These are phyloP conservation scores for Termitomyces sp. DNA, from an alignment of 1,284 basidiomycete species.

Conservation along the genomic window DNA sequence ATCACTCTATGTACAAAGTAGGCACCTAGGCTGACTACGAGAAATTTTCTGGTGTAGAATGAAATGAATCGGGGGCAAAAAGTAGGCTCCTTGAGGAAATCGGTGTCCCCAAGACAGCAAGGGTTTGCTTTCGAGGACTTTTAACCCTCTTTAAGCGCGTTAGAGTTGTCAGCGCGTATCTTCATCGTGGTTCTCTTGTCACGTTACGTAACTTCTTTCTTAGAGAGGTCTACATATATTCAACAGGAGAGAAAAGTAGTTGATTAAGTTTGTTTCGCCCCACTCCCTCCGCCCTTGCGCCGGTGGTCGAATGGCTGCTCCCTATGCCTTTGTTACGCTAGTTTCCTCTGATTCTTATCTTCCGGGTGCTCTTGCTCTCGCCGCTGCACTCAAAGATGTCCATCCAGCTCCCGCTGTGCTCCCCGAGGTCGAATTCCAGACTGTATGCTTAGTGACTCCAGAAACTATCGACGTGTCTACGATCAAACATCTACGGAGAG, in stretches of 20 bases:
- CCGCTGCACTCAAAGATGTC: slow-evolving; percentile 77
- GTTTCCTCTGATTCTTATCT: slow-evolving; percentile 89
- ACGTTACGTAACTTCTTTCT: slow-evolving; percentile 17
- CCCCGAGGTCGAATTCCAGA: slow-evolving; percentile 70
- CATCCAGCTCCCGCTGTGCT: slow-evolving; percentile 53
- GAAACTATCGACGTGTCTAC: slow-evolving; percentile 86
- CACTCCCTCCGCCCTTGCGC: slow-evolving; percentile 14
- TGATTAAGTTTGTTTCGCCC: slow-evolving; percentile 3
- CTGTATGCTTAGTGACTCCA: slow-evolving; percentile 91
- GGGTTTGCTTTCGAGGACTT: neutral
- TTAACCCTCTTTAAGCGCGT: too few species aligned
- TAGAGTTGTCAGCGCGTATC: too few species aligned
- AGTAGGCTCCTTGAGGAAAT: neutral
- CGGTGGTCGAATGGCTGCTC: slow-evolving; percentile 47
- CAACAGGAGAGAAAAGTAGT: neutral
- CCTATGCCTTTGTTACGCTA: slow-evolving; percentile 83
- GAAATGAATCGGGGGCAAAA: neutral
- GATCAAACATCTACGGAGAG: slow-evolving; percentile 75
- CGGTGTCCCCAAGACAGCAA: neutral
- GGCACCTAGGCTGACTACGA: neutral
- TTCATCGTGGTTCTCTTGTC: neutral
- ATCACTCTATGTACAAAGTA: neutral
- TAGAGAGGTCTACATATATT: neutral
- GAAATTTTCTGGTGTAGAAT: neutral
- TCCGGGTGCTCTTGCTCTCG: slow-evolving; percentile 85